Base-by-base conservation (phyloP, 192 early-diverging fungal genomes). In the Dissophora globulifera region DNA sequence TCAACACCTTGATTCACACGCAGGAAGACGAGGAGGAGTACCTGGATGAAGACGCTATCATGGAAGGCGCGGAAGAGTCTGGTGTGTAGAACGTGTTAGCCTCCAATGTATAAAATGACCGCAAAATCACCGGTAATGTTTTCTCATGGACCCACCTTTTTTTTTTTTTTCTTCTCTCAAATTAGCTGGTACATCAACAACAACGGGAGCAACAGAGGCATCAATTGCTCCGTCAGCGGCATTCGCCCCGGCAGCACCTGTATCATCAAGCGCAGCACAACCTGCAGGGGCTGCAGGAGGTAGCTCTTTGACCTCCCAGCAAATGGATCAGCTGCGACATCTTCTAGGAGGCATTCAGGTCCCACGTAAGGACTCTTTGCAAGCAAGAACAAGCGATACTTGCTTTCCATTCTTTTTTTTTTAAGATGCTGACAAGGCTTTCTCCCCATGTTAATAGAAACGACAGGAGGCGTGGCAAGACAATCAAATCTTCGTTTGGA, bases 1-100 rank as follows among this genome's bases (percentile, higher is more conserved):
- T 91, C 40, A 95, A 92, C 60, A 42, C 68, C 11, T 53, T 88
- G 50, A 82, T 93, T 47, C 58, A 76, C 1, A 46, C 49, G 11
- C 53, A 64, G 19, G 70, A 46, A 9, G 70, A 83, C 52, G 78
- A 82, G 7, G 67, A 79, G 20, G 55, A 61, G 15, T 65, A 47
- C 16, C 46, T 80, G 41, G 61, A 63, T 31, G 79, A 84, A 35
- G 55, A 67, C 38, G 47, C 50, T 19, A 43, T 58, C 12, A 75
- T 75, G 71, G 71, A 66, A 27, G 62, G 22, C 27, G 54, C 53
- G 5, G 70, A 74, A 50, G 54, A 33, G 43, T 45, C 43, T 10
- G n/a, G 43, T n/a, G n/a, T 45, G 43, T 45, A n/a, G n/a, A n/a
- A n/a, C n/a, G n/a, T n/a, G n/a, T n/a, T n/a, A n/a, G n/a, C n/a